Percentiles rank a stretch among this genome's conserved stretches.
Evolutionary conservation across 805 yeast genomes (phyloP).

Genomic region (Myxozyma monticola): DNA sequence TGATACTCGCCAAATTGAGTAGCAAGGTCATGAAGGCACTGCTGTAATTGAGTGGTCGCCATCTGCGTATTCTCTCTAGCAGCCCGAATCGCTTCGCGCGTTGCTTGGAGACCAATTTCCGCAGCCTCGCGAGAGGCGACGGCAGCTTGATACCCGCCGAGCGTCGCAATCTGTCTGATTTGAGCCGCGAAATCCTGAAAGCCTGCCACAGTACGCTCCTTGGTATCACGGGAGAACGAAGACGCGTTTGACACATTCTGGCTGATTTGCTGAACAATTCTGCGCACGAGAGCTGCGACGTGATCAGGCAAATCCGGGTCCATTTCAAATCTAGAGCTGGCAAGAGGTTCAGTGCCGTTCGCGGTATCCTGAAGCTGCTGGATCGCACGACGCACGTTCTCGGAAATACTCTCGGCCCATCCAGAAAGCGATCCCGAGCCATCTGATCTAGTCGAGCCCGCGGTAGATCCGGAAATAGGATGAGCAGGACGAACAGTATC

Average conservation of each 20-base stretch:
- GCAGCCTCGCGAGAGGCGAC: constrained; percentile 16
- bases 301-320: constrained; percentile 20
- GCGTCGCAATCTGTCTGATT: constrained; percentile 19
- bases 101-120: constrained; percentile 15
- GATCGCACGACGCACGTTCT: constrained; percentile 16
- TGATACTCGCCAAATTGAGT: constrained; percentile 11
- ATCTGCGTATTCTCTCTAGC: constrained; percentile 19
- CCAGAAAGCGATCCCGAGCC: background rate
- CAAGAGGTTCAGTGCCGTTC: background rate
- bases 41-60: constrained; percentile 18
- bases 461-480: background rate
- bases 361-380: constrained; percentile 17
- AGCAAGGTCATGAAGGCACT: constrained; percentile 12
- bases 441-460: background rate
- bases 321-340: background rate
- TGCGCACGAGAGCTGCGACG: constrained; percentile 21
- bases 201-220: constrained; percentile 14
- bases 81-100: constrained; percentile 19
- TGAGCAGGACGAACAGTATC: constrained; percentile 2
- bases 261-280: constrained; percentile 13
- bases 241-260: background rate
- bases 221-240: constrained; percentile 5
- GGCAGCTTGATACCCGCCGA: constrained; percentile 17
- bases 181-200: constrained; percentile 22
- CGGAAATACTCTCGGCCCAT: constrained; percentile 17